Base-by-base conservation (phyloP, 2,329 filamentous ascomycete genomes). In the Myriosclerotinia duriaeana region DNA sequence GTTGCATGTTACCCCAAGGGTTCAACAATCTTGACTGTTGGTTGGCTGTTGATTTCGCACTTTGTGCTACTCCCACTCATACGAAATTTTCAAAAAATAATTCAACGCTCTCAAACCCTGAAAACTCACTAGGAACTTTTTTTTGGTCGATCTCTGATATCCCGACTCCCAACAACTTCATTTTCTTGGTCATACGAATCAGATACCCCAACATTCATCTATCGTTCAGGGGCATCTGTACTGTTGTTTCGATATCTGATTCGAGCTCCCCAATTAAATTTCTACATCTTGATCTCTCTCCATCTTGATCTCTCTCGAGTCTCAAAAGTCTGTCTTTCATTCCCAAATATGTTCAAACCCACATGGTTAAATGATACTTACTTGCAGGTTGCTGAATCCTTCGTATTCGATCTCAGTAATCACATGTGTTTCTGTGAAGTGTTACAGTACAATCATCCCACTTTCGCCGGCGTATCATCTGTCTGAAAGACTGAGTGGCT, bases 391-490 rank as follows among this genome's bases (percentile, higher is more conserved):
- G 15, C 42, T 56, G n/a, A 38, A 56, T 17, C 30, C 53, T 53
- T 53, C 44, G 63, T 65, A 53, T 65, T 20, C 44, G 40, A 52
- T 44, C 22, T 42, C 22, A n/a, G 22, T 42, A 26, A 44, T 52
- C n/a, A 65, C 20, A 65, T 44, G 44, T 52, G 17, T 65, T n/a
- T 40, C 30, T 42, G 34, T 34, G 14, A 40, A 44, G 44, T 59
- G 53, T 42, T 44, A 53, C 63, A 65, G 36, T 36, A 14, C 36
- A 17, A 65, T 65, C 44, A 59, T 36, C 15, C 53, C 12, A 53
- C 44, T 60, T 52, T 60, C 46, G 63, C 22, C 42, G 17, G 17
- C n/a, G n/a, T 26, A 48, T 55, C 17, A 48, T 26, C n/a, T 38
- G 5, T 46, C n/a, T 58, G 55, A 30, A 50, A 36, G n/a, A 14